phyloP scores from a whole-genome alignment of 805 yeast species.

The Pichia phayaonensis region DNA sequence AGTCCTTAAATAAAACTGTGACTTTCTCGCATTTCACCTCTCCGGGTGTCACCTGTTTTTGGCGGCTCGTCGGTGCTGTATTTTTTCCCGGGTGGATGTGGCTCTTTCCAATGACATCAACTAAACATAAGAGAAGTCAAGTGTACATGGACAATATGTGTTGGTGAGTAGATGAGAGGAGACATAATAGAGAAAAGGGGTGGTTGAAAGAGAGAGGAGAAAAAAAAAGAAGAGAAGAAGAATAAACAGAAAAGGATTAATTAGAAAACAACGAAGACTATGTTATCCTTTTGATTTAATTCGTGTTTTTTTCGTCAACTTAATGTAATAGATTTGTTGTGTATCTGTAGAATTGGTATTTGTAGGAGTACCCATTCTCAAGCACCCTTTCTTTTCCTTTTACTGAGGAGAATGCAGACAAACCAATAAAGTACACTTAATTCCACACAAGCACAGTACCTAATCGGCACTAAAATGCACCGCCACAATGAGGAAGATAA shows the following conservation, averaged over 20 bases:
- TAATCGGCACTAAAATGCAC: constrained; percentile 33
- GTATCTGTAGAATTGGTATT: background rate
- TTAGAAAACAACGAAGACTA: no score
- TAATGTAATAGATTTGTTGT: no score
- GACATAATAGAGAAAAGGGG: no score
- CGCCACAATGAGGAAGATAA: no score
- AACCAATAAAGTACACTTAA: constrained; percentile 1
- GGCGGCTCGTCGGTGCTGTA: background rate
- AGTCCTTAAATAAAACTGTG: background rate
- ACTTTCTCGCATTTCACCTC: background rate
- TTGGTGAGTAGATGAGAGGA: no score
- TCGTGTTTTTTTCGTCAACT: no score
- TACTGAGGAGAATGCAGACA: background rate
- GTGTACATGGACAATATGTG: constrained; percentile 42
- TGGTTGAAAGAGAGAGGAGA: no score
- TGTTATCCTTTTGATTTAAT: no score
- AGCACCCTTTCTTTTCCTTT: background rate
- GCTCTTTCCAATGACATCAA: background rate
- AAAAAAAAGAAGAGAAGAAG: no score
- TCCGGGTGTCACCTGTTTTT: background rate
- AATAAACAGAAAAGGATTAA: no score
- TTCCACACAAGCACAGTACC: constrained; percentile 3
- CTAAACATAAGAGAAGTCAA: background rate
- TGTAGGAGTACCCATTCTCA: background rate
- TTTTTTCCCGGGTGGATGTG: background rate